A percentile compares a stretch with the other conserved stretches of the same genome.
phyloP scores from a whole-genome alignment of 192 early-diverging fungal genomes.

The Lunasporangiospora selenospora region DNA sequence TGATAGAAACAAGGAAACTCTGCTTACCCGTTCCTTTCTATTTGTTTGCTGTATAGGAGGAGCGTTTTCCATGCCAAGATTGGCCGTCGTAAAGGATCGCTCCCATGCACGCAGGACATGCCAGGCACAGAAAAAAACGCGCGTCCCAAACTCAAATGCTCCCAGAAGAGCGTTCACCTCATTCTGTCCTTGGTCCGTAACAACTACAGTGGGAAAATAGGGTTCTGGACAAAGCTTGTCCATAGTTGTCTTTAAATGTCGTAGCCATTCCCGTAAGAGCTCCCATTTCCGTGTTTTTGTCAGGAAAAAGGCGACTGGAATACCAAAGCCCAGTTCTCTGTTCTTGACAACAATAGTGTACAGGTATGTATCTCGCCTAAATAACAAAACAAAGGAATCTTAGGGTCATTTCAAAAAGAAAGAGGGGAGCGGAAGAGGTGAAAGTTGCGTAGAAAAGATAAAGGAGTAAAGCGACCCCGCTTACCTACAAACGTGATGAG shows the following conservation, averaged over 20 bases:
- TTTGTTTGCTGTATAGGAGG: too few relatives aligned
- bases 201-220: background rate
- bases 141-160: background rate
- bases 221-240: slow-evolving; percentile 1
- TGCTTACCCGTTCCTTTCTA: too few relatives aligned
- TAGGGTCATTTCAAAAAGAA: too few relatives aligned
- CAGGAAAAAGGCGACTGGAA: slow-evolving; percentile 13
- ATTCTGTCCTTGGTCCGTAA: background rate
- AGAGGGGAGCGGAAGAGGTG: too few relatives aligned
- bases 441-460: too few relatives aligned
- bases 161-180: background rate
- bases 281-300: background rate
- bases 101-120: slow-evolving; percentile 1
- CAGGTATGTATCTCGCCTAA: slow-evolving; percentile 12
- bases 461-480: background rate
- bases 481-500: slow-evolving; percentile 9
- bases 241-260: slow-evolving; percentile 1
- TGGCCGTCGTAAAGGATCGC: too few relatives aligned
- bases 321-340: slow-evolving; percentile 8
- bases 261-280: slow-evolving; percentile 2
- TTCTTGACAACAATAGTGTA: slow-evolving; percentile 16
- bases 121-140: background rate
- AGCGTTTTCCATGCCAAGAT: too few relatives aligned
- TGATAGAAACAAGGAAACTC: too few relatives aligned
- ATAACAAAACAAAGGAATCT: background rate